phyloP scores from a whole-genome alignment of 2,329 filamentous ascomycete genomes.

The Apiospora pterosperma region DNA sequence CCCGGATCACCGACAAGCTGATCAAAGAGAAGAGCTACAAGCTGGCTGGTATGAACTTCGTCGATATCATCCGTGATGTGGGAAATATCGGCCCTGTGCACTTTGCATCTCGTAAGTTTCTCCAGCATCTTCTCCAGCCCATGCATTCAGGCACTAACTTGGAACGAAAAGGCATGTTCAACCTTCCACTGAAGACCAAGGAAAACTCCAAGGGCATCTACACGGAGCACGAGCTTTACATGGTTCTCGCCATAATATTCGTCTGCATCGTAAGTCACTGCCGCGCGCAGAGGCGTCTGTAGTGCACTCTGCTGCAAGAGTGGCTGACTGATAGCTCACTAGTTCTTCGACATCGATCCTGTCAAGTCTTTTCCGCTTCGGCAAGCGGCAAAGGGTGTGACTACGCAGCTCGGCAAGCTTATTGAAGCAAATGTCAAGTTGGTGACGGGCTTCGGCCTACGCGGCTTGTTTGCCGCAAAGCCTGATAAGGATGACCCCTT shows the following conservation, averaged over 20 bases:
- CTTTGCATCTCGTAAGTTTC: conserved; percentile 49
- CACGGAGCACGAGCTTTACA: conserved; percentile 54
- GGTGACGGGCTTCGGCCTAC: conserved; percentile 41
- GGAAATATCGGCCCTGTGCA: conserved; percentile 64
- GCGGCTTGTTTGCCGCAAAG: conserved; percentile 51
- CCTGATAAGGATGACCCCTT: conserved; percentile 51
- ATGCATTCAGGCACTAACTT: no score
- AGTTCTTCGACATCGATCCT: conserved; percentile 62
- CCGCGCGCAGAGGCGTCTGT: not conserved
- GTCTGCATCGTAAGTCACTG: conserved; percentile 40
- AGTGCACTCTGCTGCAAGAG: not conserved
- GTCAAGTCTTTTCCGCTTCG: conserved; percentile 63
- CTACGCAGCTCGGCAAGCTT: conserved; percentile 55
- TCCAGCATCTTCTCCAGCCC: not conserved
- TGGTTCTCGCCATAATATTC: conserved; percentile 63
- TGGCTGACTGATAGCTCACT: not conserved
- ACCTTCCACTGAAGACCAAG: conserved; percentile 62
- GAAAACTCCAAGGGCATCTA: conserved; percentile 58
- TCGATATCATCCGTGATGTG: conserved; percentile 69
- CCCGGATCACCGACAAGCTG: conserved; percentile 57
- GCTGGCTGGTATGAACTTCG: conserved; percentile 57
- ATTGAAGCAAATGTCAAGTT: conserved; percentile 65
- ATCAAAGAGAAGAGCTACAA: conserved; percentile 63
- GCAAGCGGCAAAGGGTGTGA: conserved; percentile 53
- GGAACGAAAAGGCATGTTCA: conserved; percentile 41